Base-by-base conservation (phyloP, 495 filamentous ascomycete genomes). In the Hyaloscypha finlandica region DNA sequence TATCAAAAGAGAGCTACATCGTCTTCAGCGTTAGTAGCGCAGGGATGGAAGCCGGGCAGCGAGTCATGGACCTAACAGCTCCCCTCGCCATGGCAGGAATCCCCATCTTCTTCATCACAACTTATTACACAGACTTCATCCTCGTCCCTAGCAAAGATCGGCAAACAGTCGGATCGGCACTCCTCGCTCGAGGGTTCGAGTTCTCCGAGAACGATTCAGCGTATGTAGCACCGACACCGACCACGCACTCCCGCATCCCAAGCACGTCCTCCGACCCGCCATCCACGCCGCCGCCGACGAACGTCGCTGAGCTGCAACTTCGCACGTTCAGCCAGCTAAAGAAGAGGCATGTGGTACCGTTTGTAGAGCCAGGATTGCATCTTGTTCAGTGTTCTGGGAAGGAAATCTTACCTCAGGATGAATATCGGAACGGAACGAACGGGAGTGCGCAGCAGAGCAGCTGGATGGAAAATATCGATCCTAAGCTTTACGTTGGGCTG, bases 51-150 rank as follows among this genome's bases (percentile, higher is more conserved):
- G 94, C 95, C 22, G 93, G 94, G n/a, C 92, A 94, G 71, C 86
- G 94, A 33, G 95, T 99, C 2, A 82, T 97, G 59, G 95, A 98
- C 72, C 77, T 99, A 37, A 97, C 95, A 6, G 93, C 88, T 68
- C 95, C 95, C 3, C 81, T 99, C 20, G 95, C 95, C 12, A 80
- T 97, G 75, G 94, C 94, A 33, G 91, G 92, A 73, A 94, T 99
- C 39, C 90, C 95, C 48, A 96, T 99, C 69, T 97, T 98, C 77
- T 98, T 99, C 82, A 96, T 97, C 74, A 96, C 94, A 1, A 98
- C 95, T 29, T 99, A 99, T 76, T 97, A 96, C 75, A 92, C 92
- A 14, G 95, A 99, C 77, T 99, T 96, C 79, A 96, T 99, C 70
- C 82, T 99, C 20, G 92, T 98, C 5, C 95, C 95, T 5, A 78